Evolutionary conservation across 768 basidiomycete species (phyloP).

Genomic region (Tricholomella constricta): DNA sequence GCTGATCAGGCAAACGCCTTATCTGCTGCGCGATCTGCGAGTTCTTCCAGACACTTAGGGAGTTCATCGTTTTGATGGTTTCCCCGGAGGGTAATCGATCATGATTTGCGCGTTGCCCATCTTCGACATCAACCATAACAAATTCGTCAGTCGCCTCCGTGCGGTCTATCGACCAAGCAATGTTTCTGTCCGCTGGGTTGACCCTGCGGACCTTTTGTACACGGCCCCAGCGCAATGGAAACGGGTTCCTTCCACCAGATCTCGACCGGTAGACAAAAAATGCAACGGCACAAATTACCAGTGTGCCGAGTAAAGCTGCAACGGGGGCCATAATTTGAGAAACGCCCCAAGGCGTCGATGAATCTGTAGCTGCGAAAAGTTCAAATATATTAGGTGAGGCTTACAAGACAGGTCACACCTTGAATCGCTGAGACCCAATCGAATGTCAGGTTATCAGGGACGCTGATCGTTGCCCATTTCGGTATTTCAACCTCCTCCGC

Average conservation of each 20-base stretch:
- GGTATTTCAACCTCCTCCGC: slow-evolving; percentile 1
- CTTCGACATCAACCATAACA: not conserved
- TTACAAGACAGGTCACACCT: too few relatives aligned
- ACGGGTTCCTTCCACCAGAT: not conserved
- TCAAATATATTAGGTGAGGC: too few relatives aligned
- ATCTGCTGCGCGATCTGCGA: slow-evolving; percentile 16
- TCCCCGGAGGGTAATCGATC: not conserved
- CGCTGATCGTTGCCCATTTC: slow-evolving; percentile 6
- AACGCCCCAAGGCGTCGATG: not conserved
- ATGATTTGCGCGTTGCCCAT: not conserved
- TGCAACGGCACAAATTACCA: not conserved
- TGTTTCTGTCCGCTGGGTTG: not conserved
- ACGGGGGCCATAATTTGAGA: slow-evolving; percentile 13
- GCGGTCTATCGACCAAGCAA: slow-evolving; percentile 20
- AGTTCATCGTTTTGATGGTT: not conserved
- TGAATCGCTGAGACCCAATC: not conserved
- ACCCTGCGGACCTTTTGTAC: slow-evolving; percentile 10
- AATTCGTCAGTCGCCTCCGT: slow-evolving; percentile 13
- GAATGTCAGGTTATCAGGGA: slow-evolving; percentile 6
- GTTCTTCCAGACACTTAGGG: slow-evolving; percentile 12
- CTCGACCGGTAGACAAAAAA: slow-evolving; percentile 4
- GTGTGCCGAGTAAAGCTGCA: slow-evolving; percentile 4
- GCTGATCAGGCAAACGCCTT: slow-evolving; percentile 13
- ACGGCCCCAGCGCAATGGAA: not conserved
- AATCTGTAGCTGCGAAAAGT: not conserved